Evolutionary conservation across 257 asterid species (phyloP).

Genomic region (Scutellaria baicalensis): DNA sequence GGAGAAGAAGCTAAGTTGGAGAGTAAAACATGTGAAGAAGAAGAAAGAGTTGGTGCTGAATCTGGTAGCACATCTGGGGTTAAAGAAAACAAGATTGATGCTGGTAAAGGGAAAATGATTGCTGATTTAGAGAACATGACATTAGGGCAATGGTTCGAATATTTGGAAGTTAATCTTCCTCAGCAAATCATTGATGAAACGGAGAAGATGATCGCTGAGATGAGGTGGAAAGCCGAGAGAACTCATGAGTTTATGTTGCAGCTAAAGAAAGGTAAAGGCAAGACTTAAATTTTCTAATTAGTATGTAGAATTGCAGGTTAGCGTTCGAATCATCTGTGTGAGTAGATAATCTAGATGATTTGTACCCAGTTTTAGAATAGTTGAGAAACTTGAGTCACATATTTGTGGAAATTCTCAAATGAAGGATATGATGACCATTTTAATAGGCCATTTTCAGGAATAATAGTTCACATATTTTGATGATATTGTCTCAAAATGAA

Average conservation of each 20-base stretch:
- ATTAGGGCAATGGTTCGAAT: slow-evolving; percentile 61
- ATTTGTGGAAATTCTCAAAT: no score
- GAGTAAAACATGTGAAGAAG: not conserved
- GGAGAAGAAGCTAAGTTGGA: slow-evolving; percentile 19
- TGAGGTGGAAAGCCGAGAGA: slow-evolving; percentile 52
- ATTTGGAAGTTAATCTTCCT: slow-evolving; percentile 45
- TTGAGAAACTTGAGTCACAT: no score
- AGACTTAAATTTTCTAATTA: slow-evolving; percentile 4
- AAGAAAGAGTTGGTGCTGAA: slow-evolving; percentile 12
- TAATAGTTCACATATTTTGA: no score
- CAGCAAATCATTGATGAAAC: slow-evolving; percentile 56
- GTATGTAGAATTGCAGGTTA: not conserved
- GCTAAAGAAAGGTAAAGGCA: slow-evolving; percentile 34
- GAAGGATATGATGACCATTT: no score
- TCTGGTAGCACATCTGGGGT: slow-evolving; percentile 28
- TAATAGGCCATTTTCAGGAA: no score
- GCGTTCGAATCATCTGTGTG: not conserved
- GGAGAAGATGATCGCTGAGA: slow-evolving; percentile 52
- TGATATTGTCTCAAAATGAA: no score
- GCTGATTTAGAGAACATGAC: slow-evolving; percentile 56
- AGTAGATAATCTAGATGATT: not conserved
- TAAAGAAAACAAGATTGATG: not conserved
- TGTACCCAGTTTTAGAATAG: not conserved
- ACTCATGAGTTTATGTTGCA: slow-evolving; percentile 46
- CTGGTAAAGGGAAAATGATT: slow-evolving; percentile 5